phyloP scores from a whole-genome alignment of 1,139 yeast species.

The Candida sojae region DNA sequence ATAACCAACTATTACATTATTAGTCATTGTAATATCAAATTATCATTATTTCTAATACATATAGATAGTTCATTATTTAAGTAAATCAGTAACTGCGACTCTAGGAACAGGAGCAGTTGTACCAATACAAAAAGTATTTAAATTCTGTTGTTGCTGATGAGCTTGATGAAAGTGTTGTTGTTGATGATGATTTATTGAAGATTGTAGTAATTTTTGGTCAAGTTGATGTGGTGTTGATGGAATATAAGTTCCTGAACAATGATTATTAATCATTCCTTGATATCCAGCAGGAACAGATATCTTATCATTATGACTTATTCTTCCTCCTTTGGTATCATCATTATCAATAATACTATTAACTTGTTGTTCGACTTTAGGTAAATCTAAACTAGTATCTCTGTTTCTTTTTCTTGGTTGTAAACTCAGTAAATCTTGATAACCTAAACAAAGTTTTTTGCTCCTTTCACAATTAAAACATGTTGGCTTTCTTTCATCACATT shows the following conservation, averaged over 20 bases:
- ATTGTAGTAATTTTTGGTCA: too few species aligned
- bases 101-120: neutral
- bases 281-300: neutral
- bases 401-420: conserved; percentile 12
- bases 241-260: neutral
- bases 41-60: neutral
- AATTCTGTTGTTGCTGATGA: too few species aligned
- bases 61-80: neutral
- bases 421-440: conserved; percentile 47
- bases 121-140: neutral
- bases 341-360: neutral
- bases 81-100: conserved; percentile 1
- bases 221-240: too few species aligned
- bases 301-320: neutral
- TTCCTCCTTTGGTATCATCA: neutral
- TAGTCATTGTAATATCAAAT: too few species aligned
- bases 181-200: too few species aligned
- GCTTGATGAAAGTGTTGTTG: too few species aligned
- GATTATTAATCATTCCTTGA: neutral
- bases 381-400: conserved; percentile 15
- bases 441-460: conserved; percentile 67
- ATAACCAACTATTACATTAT: too few species aligned
- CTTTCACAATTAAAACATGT: conserved; percentile 73
- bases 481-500: conserved; percentile 78
- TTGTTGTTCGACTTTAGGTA: conserved; percentile 7